These are phyloP conservation scores for Arthrobotrys entomopaga DNA, from an alignment of 2,329 filamentous ascomycete species.

Conservation along the genomic window DNA sequence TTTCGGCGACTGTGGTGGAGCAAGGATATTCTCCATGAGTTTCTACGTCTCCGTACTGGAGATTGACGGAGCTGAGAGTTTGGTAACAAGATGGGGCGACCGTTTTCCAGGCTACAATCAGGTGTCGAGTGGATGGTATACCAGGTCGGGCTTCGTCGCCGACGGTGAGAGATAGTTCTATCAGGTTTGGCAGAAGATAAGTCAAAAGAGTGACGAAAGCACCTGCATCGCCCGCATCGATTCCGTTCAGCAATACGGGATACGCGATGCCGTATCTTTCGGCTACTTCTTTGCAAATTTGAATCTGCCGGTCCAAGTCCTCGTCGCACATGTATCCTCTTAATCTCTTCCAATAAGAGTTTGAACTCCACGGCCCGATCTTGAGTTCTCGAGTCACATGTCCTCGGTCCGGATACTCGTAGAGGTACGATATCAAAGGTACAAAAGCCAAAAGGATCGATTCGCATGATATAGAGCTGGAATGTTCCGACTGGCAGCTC, in stretches of 20 bases:
- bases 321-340: conserved; percentile 41
- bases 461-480: conserved; percentile 32
- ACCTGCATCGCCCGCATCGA: conserved; percentile 35
- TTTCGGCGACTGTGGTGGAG: conserved; percentile 24
- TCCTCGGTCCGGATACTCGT: conserved; percentile 44
- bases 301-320: conserved; percentile 26
- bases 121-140: conserved; percentile 39
- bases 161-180: conserved; percentile 28
- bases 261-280: conserved; percentile 37
- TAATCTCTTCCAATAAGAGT: conserved; percentile 41
- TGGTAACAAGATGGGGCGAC: conserved; percentile 37
- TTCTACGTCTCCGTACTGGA: conserved; percentile 38
- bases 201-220: conserved; percentile 31
- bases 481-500: conserved; percentile 25
- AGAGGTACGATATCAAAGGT: conserved; percentile 43
- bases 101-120: conserved; percentile 51
- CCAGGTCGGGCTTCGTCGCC: conserved; percentile 28
- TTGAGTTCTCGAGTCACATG: conserved; percentile 45
- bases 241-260: conserved; percentile 37
- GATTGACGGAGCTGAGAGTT: conserved; percentile 26
- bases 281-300: conserved; percentile 34
- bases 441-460: conserved; percentile 45
- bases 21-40: conserved; percentile 39
- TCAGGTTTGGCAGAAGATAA: conserved; percentile 44
- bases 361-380: conserved; percentile 33